A percentile compares a stretch with the other conserved stretches of the same genome.
Evolutionary conservation across 108 stramenopile species (phyloP).

Genomic region (Cyclostephanos tholiformis): DNA sequence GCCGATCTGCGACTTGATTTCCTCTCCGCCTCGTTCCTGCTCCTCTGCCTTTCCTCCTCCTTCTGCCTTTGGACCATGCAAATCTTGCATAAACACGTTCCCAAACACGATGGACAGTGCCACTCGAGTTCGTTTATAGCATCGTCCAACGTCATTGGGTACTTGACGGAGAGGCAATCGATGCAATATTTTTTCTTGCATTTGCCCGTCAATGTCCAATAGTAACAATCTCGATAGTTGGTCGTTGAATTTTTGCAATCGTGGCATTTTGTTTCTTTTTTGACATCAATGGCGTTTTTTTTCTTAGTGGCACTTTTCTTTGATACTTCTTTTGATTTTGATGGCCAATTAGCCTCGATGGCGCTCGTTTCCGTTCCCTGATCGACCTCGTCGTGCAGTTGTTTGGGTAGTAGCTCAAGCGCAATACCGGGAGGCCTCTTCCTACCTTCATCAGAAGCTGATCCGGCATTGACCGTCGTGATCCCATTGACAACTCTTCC

Average conservation of each 20-base stretch:
- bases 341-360: neutral
- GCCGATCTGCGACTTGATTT: conserved; percentile 18
- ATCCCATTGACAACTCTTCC: neutral
- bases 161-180: conserved; percentile 28
- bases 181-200: conserved; percentile 35
- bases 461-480: neutral
- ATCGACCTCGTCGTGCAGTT: neutral
- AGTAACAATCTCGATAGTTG: conserved; percentile 25
- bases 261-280: conserved; percentile 31
- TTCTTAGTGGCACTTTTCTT: neutral
- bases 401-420: neutral
- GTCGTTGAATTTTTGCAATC: conserved; percentile 34
- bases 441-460: neutral
- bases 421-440: neutral
- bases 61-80: conserved; percentile 33
- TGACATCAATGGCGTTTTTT: too few relatives aligned
- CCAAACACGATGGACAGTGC: conserved; percentile 47
- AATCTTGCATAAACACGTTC: conserved; percentile 17
- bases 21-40: conserved; percentile 15
- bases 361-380: neutral
- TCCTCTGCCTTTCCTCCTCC: conserved; percentile 38
- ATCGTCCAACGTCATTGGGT: conserved; percentile 32
- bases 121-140: conserved; percentile 21
- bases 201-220: conserved; percentile 39
- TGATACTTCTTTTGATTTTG: neutral